phyloP scores from a whole-genome alignment of 2,329 filamentous ascomycete species.

The Alternaria ethzedia region DNA sequence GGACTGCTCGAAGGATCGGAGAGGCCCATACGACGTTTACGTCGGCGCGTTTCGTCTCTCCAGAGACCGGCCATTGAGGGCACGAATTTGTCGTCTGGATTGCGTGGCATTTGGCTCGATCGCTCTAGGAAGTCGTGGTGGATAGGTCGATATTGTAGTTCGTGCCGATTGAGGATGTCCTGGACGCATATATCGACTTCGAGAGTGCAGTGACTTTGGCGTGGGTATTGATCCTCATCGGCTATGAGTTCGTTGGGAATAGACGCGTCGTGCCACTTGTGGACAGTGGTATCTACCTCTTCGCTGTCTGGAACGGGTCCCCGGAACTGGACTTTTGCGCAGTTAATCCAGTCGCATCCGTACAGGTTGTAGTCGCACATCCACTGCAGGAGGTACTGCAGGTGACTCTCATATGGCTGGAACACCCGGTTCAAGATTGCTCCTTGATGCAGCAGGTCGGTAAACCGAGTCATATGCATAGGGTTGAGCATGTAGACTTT shows the following conservation, averaged over 20 bases:
- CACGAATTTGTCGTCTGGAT: conserved; percentile 78
- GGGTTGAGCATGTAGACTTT: conserved; percentile 97
- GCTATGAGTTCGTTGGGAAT: conserved; percentile 67
- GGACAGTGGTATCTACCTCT: conserved; percentile 65
- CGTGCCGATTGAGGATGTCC: conserved; percentile 81
- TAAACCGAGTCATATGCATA: conserved; percentile 80
- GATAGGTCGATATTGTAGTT: conserved; percentile 76
- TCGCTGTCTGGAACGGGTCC: conserved; percentile 74
- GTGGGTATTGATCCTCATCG: conserved; percentile 69
- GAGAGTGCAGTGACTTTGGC: conserved; percentile 84
- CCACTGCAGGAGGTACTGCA: conserved; percentile 93
- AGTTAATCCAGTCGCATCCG: conserved; percentile 86
- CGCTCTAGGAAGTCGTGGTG: conserved; percentile 89
- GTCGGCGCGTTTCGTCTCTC: conserved; percentile 83
- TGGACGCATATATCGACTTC: conserved; percentile 91
- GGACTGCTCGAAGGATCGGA: conserved; percentile 71
- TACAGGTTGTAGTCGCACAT: conserved; percentile 99
- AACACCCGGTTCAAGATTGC: conserved; percentile 82
- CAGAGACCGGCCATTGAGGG: conserved; percentile 93
- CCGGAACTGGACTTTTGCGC: conserved; percentile 73
- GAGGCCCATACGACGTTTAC: conserved; percentile 74
- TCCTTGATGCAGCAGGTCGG: conserved; percentile 86
- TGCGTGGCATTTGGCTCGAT: conserved; percentile 60
- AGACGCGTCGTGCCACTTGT: conserved; percentile 81
- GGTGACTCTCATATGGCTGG: conserved; percentile 91